phyloP scores from a whole-genome alignment of 495 filamentous ascomycete genomes.

The Penicillium subrubescens region DNA sequence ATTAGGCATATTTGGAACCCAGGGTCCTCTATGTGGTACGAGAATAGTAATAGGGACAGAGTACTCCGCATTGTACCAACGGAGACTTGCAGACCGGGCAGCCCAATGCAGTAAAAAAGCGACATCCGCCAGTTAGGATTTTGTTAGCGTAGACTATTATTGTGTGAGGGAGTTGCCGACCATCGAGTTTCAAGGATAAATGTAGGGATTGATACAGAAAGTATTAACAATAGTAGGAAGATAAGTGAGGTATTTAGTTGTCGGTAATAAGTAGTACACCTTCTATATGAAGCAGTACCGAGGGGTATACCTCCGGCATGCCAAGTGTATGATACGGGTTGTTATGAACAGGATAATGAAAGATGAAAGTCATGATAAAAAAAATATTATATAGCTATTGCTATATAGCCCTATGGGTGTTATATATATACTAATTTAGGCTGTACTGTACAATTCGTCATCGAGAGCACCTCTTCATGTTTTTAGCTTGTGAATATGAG shows the following conservation, averaged over 20 bases:
- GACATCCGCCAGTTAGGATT: not conserved
- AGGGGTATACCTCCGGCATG: too few species aligned
- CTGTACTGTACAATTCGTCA: not conserved
- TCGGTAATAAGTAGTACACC: not conserved
- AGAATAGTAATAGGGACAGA: not conserved
- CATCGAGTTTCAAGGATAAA: not conserved
- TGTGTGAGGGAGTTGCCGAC: not conserved
- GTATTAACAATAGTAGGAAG: not conserved
- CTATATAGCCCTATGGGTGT: not conserved
- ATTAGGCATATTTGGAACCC: not conserved
- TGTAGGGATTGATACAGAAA: not conserved
- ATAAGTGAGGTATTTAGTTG: not conserved
- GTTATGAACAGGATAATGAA: not conserved
- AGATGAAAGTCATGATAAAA: not conserved
- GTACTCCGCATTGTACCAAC: not conserved
- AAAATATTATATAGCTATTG: too few species aligned
- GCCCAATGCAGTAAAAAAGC: conserved; percentile 6
- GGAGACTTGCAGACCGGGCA: conserved; percentile 6
- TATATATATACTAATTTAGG: not conserved
- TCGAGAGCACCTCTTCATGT: not conserved
- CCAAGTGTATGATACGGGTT: not conserved
- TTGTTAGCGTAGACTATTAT: not conserved
- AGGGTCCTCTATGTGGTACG: not conserved
- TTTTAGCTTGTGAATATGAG: not conserved
- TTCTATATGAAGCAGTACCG: not conserved